phyloP scores from a whole-genome alignment of 495 filamentous ascomycete species.

The Eremomyces bilateralis region DNA sequence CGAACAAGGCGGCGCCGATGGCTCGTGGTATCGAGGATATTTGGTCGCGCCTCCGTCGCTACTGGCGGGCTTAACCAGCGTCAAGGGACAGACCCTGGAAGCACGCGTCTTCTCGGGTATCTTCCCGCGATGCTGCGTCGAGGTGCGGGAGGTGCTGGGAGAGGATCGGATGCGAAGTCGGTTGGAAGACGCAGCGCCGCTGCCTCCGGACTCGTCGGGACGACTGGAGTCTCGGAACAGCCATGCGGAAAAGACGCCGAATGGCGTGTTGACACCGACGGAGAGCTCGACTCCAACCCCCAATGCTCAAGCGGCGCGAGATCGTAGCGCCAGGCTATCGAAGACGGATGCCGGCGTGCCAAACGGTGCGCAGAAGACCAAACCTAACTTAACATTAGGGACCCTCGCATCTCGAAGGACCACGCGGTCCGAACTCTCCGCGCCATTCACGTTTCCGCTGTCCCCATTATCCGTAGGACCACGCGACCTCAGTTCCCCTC shows the following conservation, averaged over 20 bases:
- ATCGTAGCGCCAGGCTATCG: background rate
- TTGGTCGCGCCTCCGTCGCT: conserved; percentile 83
- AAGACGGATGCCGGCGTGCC: background rate
- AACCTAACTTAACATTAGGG: too few species aligned
- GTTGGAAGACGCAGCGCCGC: background rate
- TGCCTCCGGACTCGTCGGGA: background rate
- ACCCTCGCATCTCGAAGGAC: background rate
- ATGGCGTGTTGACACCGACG: conserved; percentile 13
- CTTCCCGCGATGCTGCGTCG: conserved; percentile 84
- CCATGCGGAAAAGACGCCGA: conserved; percentile 1
- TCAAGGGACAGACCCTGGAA: conserved; percentile 82
- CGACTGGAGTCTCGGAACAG: background rate
- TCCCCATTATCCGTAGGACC: conserved; percentile 15
- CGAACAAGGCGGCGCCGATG: conserved; percentile 70
- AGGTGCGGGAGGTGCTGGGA: conserved; percentile 31
- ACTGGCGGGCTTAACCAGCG: conserved; percentile 74
- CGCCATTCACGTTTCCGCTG: conserved; percentile 10
- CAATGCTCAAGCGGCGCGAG: background rate
- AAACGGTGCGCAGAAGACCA: background rate
- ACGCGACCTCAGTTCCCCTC: conserved; percentile 39
- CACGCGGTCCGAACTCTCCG: conserved; percentile 7
- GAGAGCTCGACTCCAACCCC: conserved; percentile 2
- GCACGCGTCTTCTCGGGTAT: conserved; percentile 92
- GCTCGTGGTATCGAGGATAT: conserved; percentile 87
- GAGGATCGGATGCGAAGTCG: conserved; percentile 12